phyloP scores from a whole-genome alignment of 2,329 filamentous ascomycete species.

The Trichoderma harzianum region DNA sequence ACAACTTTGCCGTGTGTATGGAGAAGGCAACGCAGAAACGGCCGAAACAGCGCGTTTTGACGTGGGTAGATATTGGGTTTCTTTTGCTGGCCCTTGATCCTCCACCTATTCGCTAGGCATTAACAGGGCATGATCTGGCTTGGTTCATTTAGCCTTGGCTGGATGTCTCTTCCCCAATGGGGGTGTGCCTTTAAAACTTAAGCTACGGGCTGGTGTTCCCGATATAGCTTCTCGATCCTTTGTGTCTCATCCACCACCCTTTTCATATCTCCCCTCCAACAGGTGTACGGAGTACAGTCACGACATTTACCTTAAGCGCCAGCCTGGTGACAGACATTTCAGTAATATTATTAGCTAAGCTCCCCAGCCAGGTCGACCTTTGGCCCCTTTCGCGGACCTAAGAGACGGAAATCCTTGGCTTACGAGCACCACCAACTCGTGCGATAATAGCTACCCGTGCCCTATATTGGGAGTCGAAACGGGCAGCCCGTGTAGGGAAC shows the following conservation, averaged over 20 bases:
- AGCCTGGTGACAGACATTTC: background rate
- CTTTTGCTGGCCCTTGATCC: background rate
- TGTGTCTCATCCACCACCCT: slow-evolving; percentile 1
- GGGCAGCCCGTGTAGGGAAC: background rate
- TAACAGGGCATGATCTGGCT: background rate
- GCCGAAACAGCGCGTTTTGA: background rate
- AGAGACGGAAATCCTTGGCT: background rate
- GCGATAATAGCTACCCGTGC: background rate
- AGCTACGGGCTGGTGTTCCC: background rate
- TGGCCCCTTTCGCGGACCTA: background rate
- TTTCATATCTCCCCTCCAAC: background rate
- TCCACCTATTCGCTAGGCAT: background rate
- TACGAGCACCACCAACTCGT: background rate
- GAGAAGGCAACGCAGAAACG: background rate
- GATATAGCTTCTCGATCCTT: slow-evolving; percentile 13
- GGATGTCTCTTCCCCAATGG: background rate
- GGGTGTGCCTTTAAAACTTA: background rate
- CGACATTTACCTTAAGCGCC: background rate
- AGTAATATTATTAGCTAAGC: background rate
- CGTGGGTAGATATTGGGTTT: background rate
- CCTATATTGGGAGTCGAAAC: background rate
- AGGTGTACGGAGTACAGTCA: background rate
- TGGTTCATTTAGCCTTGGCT: slow-evolving; percentile 1
- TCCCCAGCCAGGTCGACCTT: background rate
- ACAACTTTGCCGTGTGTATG: background rate